Evolutionary conservation across 352 stramenopile genomes (phyloP), one percentile per base, ranked within the genome.

Genomic region (Globisporangium paroecandrum): DNA sequence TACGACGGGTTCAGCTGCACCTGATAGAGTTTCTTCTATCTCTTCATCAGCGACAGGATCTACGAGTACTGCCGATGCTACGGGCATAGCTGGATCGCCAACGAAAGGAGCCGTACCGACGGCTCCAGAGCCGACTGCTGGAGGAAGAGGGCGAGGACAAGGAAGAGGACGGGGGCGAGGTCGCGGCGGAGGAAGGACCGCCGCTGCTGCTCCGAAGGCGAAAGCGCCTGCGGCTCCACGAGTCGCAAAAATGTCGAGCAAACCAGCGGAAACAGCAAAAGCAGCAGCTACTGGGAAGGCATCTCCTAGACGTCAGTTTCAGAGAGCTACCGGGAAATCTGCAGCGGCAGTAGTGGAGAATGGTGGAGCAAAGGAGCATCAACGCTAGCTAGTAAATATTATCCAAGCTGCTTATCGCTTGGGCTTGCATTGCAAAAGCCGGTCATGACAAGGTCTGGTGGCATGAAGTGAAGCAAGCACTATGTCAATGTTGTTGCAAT

Each of bases 101-200:
- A 8, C 12, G 43, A 32, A 32, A 32, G 29, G 29, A 32, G 0
- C 32, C 53, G 36, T 20, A 20, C 43, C 43, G 18, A 12, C 2
- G 18, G 6, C 43, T 12, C 7, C 22, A 4, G 2, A 22, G 46
- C 5, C 41, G 5, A 27, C 24, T 62, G 15, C 22, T 56, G 51
- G 7, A 34, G 54, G 63, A 24, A n/a, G 63, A 9, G 63, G 62
- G 12, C 2, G 51, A 46, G 62, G 62, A 24, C 29, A 25, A 41
- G 54, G 27, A 3, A 55, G 63, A 27, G 53, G 62, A 32, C 22
- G 47, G 15, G 63, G 27, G 18, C 32, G 54, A 24, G 62, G 53
- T 18, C 53, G 62, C 4, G 54, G 63, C 6, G 43, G 43, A 51
- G 43, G 6, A n/a, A 51, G 43, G 7, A 51, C 6, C 43, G 4